A percentile compares a stretch with the other conserved stretches of the same genome.
Conservation (phyloP, 1,284 basidiomycete species). For the Microbotryum saponariae region DNA sequence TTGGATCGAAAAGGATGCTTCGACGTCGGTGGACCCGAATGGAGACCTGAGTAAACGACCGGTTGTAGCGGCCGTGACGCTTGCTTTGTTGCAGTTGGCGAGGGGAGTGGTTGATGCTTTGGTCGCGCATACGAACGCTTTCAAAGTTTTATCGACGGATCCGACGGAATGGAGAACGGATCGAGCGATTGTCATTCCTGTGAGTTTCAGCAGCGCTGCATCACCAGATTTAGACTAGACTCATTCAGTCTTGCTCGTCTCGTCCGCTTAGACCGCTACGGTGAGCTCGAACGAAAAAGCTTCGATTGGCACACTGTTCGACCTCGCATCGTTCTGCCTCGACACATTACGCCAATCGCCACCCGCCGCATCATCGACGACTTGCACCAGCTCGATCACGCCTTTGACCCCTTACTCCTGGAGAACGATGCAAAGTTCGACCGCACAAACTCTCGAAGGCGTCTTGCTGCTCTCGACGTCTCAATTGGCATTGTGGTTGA, state of each 20-base stretch:
- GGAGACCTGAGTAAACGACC: conserved; percentile 57
- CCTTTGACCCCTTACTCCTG: conserved; percentile 26
- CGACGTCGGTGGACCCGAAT: conserved; percentile 45
- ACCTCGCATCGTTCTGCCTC: conserved; percentile 62
- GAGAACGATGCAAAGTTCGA: conserved; percentile 5
- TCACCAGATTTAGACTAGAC: background rate
- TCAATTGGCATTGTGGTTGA: conserved; percentile 61
- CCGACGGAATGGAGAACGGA: conserved; percentile 62
- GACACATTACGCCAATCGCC: conserved; percentile 55
- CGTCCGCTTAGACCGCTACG: conserved; percentile 45
- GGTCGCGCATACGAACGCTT: conserved; percentile 60
- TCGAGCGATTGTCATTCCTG: conserved; percentile 62
- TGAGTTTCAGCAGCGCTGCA: conserved; percentile 45
- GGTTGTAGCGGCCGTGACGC: conserved; percentile 59
- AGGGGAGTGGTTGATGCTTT: conserved; percentile 63
- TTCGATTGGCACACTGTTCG: conserved; percentile 68
- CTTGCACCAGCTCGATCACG: conserved; percentile 41
- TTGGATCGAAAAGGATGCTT: conserved; percentile 51
- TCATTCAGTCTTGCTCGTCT: too few species aligned
- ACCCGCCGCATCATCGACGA: conserved; percentile 52
- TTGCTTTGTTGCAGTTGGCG: conserved; percentile 60
- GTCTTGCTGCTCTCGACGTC: conserved; percentile 66
- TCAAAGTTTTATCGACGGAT: conserved; percentile 57
- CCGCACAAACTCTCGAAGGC: conserved; percentile 54
- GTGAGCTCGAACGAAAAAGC: conserved; percentile 66